Evolutionary conservation across 345 rosid genomes (phyloP).

Genomic region (Euphorbia tirucalli): DNA sequence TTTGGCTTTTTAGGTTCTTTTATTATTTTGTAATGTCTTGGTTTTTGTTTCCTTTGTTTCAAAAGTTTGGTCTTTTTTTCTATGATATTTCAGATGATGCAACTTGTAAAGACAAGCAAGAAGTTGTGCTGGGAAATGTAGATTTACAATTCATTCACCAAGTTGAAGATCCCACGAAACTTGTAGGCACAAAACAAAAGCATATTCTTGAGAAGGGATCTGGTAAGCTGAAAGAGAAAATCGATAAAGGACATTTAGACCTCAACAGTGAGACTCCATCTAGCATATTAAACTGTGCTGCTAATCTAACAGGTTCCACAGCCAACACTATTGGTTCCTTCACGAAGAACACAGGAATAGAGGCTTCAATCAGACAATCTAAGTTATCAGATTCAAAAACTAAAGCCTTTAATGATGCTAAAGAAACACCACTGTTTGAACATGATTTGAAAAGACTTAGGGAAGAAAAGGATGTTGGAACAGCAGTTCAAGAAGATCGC

Average conservation of each 20-base stretch:
- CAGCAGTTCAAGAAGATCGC: slow-evolving; percentile 34
- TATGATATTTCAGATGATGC: slow-evolving; percentile 33
- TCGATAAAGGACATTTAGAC: slow-evolving; percentile 34
- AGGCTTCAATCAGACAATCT: slow-evolving; percentile 29
- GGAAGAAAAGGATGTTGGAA: slow-evolving; percentile 32
- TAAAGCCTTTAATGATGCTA: slow-evolving; percentile 30
- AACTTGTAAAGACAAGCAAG: slow-evolving; percentile 39
- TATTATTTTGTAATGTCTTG: not conserved
- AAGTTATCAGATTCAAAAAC: slow-evolving; percentile 34
- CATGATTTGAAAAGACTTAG: slow-evolving; percentile 37
- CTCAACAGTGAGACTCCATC: slow-evolving; percentile 35
- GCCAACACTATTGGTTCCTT: slow-evolving; percentile 22
- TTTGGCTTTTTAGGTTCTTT: slow-evolving; percentile 4
- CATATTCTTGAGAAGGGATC: slow-evolving; percentile 32
- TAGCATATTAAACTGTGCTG: slow-evolving; percentile 27
- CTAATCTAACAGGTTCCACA: slow-evolving; percentile 22
- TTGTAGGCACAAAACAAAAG: slow-evolving; percentile 28
- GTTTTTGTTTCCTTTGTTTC: not conserved
- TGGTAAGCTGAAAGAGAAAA: slow-evolving; percentile 24
- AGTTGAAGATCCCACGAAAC: slow-evolving; percentile 33
- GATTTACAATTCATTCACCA: slow-evolving; percentile 37
- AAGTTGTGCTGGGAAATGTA: slow-evolving; percentile 32
- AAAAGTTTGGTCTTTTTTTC: not conserved
- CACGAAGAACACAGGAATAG: slow-evolving; percentile 31
- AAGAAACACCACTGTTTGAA: slow-evolving; percentile 30